Evolutionary conservation across 192 early-diverging fungal genomes (phyloP).

Genomic region (Phlyctochytrium bullatum): DNA sequence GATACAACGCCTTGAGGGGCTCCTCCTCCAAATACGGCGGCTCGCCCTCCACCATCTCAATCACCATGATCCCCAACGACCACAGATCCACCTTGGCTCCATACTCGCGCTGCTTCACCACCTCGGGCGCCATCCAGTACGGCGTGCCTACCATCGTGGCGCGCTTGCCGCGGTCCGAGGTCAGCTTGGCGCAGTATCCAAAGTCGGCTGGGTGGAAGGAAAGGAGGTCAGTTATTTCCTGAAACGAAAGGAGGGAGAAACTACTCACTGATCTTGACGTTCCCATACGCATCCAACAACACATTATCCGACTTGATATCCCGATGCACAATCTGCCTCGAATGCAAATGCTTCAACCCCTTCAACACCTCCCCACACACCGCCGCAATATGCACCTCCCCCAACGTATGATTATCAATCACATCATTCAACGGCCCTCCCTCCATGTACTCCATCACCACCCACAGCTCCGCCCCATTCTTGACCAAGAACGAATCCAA

Average conservation of each 20-base stretch:
- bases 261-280: constrained; percentile 62
- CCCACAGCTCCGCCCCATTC: constrained; percentile 92
- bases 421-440: constrained; percentile 96
- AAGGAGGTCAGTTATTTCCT: background rate
- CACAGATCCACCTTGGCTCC: constrained; percentile 93
- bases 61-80: constrained; percentile 97
- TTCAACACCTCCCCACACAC: constrained; percentile 70
- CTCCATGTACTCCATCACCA: constrained; percentile 99
- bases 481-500: constrained; percentile 87
- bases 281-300: constrained; percentile 67
- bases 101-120: constrained; percentile 89
- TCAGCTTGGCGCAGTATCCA: constrained; percentile 81
- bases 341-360: constrained; percentile 73
- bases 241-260: background rate
- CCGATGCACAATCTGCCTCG: constrained; percentile 73
- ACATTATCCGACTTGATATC: constrained; percentile 91
- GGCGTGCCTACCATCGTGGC: constrained; percentile 82
- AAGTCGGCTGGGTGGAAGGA: constrained; percentile 67
- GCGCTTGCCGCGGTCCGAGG: constrained; percentile 63
- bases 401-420: constrained; percentile 87
- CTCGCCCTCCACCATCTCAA: constrained; percentile 97
- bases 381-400: constrained; percentile 77
- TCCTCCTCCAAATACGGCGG: constrained; percentile 96
- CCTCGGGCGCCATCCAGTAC: constrained; percentile 99
- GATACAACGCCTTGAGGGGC: constrained; percentile 68